Percentiles rank a stretch among this genome's conserved stretches.
phyloP scores from a whole-genome alignment of 495 filamentous ascomycete genomes.

The Penicillium macrosclerotiorum region DNA sequence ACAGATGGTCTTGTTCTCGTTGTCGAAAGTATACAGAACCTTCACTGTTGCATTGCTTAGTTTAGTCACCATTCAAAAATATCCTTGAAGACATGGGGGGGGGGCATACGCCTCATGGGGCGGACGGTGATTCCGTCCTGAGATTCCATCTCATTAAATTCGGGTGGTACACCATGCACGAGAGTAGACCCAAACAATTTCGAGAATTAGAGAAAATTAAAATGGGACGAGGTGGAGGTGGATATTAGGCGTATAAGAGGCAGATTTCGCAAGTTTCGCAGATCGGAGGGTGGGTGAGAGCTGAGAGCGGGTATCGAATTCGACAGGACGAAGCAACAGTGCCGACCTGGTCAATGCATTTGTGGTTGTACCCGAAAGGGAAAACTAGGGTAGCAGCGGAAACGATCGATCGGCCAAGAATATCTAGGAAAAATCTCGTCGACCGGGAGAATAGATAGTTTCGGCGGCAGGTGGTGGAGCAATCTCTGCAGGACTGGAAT shows the following conservation, averaged over 20 bases:
- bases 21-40: slow-evolving; percentile 95
- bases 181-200: background rate
- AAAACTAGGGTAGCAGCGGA: slow-evolving; percentile 7
- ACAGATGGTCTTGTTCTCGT: slow-evolving; percentile 84
- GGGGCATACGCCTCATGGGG: slow-evolving; percentile 51
- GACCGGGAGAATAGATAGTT: slow-evolving; percentile 27
- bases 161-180: slow-evolving; percentile 30
- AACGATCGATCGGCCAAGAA: slow-evolving; percentile 13
- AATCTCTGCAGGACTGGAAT: slow-evolving; percentile 28
- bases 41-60: slow-evolving; percentile 54
- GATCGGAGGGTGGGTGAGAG: background rate
- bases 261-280: background rate
- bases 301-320: slow-evolving; percentile 1
- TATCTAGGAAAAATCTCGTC: slow-evolving; percentile 22
- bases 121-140: slow-evolving; percentile 53
- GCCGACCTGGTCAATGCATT: slow-evolving; percentile 14
- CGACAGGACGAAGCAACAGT: slow-evolving; percentile 4
- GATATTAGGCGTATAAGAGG: slow-evolving; percentile 6
- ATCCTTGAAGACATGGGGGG: background rate
- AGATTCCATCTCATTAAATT: slow-evolving; percentile 45
- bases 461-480: slow-evolving; percentile 24
- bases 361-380: slow-evolving; percentile 11
- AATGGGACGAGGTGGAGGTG: background rate
- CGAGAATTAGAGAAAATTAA: slow-evolving; percentile 1
- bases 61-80: slow-evolving; percentile 15